Percentiles rank a stretch among this genome's conserved stretches.
These are phyloP conservation scores for Amphirosellinia nigrospora DNA, from an alignment of 495 filamentous ascomycete genomes.

Conservation along the genomic window DNA sequence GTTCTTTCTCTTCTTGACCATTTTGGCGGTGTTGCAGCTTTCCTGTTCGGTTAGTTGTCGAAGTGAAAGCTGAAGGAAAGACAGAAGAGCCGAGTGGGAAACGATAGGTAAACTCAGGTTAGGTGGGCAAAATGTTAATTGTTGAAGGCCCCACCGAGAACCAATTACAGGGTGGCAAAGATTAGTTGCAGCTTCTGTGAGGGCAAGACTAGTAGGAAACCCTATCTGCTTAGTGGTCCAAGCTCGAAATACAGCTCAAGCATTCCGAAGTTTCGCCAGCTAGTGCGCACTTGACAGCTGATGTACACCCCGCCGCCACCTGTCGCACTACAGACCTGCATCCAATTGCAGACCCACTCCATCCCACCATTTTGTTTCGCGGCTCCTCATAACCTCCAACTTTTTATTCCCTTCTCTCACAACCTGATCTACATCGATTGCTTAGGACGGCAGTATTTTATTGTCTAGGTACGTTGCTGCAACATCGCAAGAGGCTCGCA, in stretches of 20 bases:
- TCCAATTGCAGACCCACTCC: constrained; percentile 29
- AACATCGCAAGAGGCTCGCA: background rate
- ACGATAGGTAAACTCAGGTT: constrained; percentile 18
- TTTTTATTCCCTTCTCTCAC: constrained; percentile 27
- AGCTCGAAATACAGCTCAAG: background rate
- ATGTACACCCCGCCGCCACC: constrained; percentile 5
- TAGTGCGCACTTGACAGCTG: background rate
- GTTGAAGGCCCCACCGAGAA: constrained; percentile 6
- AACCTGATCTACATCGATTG: constrained; percentile 52
- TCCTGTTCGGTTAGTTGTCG: constrained; percentile 41
- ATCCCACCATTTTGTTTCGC: constrained; percentile 27
- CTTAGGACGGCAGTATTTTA: constrained; percentile 60
- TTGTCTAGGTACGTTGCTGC: constrained; percentile 61
- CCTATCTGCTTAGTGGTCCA: constrained; percentile 18
- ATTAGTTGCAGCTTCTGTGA: background rate
- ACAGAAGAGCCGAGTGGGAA: constrained; percentile 17
- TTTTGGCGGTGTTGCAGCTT: constrained; percentile 69
- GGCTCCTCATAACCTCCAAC: constrained; percentile 24
- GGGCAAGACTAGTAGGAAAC: constrained; percentile 24
- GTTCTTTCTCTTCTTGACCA: constrained; percentile 99
- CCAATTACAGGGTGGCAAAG: constrained; percentile 20
- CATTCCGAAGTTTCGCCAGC: constrained; percentile 28
- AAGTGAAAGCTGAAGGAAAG: constrained; percentile 30
- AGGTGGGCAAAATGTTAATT: constrained; percentile 19
- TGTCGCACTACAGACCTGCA: background rate